phyloP scores from a whole-genome alignment of 305 asterid species.

The Fraxinus ornus region DNA sequence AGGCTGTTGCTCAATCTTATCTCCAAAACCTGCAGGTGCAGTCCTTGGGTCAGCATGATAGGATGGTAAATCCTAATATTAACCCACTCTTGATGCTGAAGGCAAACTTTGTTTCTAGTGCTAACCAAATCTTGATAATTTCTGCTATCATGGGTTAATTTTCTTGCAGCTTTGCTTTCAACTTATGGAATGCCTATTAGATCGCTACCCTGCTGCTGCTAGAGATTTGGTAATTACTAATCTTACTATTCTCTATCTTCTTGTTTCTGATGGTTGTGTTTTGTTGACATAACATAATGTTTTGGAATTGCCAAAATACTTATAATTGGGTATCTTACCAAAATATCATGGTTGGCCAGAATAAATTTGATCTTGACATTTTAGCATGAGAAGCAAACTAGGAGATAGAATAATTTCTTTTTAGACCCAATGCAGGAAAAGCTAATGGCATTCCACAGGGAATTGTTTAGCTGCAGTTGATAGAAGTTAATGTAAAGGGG shows the following conservation, averaged over 20 bases:
- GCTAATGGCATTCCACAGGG: neutral
- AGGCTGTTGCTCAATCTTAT: conserved; percentile 64
- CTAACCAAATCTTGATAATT: conserved; percentile 19
- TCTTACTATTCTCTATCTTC: conserved; percentile 12
- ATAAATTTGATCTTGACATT: neutral
- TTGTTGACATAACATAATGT: neutral
- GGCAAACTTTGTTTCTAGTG: conserved; percentile 17
- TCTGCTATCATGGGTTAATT: conserved; percentile 19
- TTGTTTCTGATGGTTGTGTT: conserved; percentile 13
- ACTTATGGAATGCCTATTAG: conserved; percentile 82
- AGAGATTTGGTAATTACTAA: conserved; percentile 55
- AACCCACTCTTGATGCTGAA: conserved; percentile 3
- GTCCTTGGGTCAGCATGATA: conserved; percentile 82
- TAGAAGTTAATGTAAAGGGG: conserved; percentile 11
- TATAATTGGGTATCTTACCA: conserved; percentile 1
- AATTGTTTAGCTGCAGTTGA: conserved; percentile 13
- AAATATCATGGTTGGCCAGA: conserved; percentile 2
- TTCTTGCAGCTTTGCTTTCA: conserved; percentile 84
- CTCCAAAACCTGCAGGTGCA: conserved; percentile 70
- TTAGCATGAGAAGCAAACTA: neutral
- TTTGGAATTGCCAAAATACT: conserved; percentile 11
- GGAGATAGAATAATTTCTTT: neutral
- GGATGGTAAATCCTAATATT: conserved; percentile 55
- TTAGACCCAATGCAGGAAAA: neutral
- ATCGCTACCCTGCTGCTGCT: conserved; percentile 55